Conservation (phyloP, 495 filamentous ascomycete genomes). For the Podospora conica region DNA sequence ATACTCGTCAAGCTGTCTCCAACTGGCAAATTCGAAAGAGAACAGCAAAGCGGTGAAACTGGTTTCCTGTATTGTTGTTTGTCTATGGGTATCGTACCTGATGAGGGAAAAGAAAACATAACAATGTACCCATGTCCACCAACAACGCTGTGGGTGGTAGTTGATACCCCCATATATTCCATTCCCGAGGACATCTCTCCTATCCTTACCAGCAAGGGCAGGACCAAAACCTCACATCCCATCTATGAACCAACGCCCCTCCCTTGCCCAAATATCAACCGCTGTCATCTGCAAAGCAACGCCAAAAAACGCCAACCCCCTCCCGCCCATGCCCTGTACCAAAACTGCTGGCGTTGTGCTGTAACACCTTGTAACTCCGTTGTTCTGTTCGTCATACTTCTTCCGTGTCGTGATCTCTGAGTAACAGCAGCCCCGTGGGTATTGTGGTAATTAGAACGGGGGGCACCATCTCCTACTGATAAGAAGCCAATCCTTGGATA, state of each 20-base stretch:
- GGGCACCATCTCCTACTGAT: background rate
- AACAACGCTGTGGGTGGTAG: background rate
- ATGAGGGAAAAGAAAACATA: background rate
- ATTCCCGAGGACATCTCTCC: background rate
- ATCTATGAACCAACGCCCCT: background rate
- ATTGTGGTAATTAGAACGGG: background rate
- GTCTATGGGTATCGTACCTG: background rate
- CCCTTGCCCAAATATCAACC: background rate
- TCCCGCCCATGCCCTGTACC: background rate
- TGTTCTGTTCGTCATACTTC: background rate
- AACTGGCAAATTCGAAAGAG: background rate
- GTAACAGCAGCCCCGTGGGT: background rate
- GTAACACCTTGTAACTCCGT: background rate
- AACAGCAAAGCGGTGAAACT: background rate
- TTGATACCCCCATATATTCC: background rate
- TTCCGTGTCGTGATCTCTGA: no score
- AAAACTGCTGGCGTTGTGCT: background rate
- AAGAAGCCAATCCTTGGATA: background rate
- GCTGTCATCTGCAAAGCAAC: background rate
- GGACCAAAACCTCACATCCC: background rate
- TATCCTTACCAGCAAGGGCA: background rate
- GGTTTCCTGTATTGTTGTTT: background rate
- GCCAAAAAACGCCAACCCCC: background rate
- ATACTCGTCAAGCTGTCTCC: no score
- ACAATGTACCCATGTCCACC: background rate